A percentile compares a stretch with the other conserved stretches of the same genome.
Conservation (phyloP, 768 basidiomycete genomes). For the Tricholoma sp. region DNA sequence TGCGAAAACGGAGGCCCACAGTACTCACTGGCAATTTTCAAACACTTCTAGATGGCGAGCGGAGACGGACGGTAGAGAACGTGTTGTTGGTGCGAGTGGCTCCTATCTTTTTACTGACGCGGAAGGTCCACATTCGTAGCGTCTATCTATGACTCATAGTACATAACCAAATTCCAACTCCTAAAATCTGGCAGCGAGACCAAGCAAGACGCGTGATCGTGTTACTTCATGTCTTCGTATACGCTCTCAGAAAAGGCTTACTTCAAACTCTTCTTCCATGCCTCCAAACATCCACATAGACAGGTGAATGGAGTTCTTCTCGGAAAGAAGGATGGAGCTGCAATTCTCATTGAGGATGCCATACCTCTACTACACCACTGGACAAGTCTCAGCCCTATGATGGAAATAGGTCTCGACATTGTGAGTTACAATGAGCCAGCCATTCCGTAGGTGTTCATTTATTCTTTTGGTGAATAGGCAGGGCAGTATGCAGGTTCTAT, state of each 20-base stretch:
- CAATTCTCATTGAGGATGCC: constrained; percentile 54
- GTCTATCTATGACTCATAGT: too few relatives aligned
- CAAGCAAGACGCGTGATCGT: too few relatives aligned
- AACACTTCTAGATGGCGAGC: too few relatives aligned
- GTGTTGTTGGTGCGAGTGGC: too few relatives aligned
- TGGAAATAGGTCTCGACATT: constrained; percentile 79
- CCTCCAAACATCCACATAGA: constrained; percentile 72
- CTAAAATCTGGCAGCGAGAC: too few relatives aligned
- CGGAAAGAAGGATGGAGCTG: constrained; percentile 37
- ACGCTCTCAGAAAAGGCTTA: constrained; percentile 59
- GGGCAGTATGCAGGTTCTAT: constrained; percentile 51
- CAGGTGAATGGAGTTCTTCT: constrained; percentile 78
- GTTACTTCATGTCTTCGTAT: constrained; percentile 36
- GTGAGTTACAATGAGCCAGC: constrained; percentile 32
- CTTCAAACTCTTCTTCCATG: constrained; percentile 71
- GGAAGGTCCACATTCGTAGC: too few relatives aligned
- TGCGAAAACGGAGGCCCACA: too few relatives aligned
- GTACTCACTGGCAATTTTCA: too few relatives aligned
- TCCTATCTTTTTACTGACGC: too few relatives aligned
- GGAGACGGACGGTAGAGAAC: too few relatives aligned
- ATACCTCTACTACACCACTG: constrained; percentile 81
- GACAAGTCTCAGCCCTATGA: constrained; percentile 80
- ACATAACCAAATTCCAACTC: too few relatives aligned
- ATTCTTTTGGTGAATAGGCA: constrained; percentile 36
- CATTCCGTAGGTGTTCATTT: background rate